Conservation (phyloP, 139 green algal species). For the Mychonastes homosphaera region DNA sequence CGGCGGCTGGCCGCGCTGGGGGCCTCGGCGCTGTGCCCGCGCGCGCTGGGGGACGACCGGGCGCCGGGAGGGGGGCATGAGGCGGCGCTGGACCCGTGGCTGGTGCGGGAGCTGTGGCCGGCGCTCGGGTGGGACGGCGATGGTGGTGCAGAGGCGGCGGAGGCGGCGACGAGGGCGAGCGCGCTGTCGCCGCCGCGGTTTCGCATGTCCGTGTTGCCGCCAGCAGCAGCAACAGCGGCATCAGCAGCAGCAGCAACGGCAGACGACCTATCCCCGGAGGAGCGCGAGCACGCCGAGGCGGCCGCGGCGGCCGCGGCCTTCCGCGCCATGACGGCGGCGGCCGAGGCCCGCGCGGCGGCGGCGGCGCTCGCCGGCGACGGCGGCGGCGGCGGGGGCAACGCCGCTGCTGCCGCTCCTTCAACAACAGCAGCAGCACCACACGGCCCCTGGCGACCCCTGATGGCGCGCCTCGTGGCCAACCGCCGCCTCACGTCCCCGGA, state of each 20-base stretch:
- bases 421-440: neutral
- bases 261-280: neutral
- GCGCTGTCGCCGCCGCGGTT: neutral
- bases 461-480: conserved; percentile 51
- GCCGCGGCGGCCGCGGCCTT: conserved; percentile 30
- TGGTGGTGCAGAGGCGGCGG: neutral
- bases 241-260: neutral
- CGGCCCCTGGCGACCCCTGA: conserved; percentile 38
- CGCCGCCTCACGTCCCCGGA: conserved; percentile 47
- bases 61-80: conserved; percentile 66
- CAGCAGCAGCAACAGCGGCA: conserved; percentile 28
- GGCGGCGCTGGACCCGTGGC: conserved; percentile 78
- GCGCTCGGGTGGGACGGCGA: conserved; percentile 21
- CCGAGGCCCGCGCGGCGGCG: conserved; percentile 14
- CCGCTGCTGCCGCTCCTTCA: neutral
- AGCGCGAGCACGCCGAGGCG: conserved; percentile 14
- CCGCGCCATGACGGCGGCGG: conserved; percentile 24
- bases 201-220: neutral
- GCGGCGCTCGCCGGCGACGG: neutral
- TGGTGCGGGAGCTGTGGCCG: conserved; percentile 62
- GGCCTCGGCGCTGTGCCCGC: conserved; percentile 38
- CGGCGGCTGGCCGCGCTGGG: conserved; percentile 73
- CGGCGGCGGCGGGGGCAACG: neutral
- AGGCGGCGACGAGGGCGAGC: neutral
- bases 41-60: conserved; percentile 86